A percentile compares a stretch with the other conserved stretches of the same genome.
Conservation (phyloP, 1,284 basidiomycete species). For the Fomitopsis schrenkii region DNA sequence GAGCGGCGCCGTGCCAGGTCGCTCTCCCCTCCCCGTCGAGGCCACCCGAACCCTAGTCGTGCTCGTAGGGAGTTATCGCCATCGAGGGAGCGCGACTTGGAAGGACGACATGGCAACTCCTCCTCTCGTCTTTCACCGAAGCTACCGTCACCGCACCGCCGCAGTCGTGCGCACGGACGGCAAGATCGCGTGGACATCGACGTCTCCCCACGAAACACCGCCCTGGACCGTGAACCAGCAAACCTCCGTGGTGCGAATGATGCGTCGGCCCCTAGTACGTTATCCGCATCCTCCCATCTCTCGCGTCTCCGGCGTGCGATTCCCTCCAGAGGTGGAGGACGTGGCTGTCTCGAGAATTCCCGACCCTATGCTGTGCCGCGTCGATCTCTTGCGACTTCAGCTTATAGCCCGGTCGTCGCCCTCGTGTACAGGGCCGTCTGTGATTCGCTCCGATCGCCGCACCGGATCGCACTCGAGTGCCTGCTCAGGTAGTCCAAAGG, state of each 20-base stretch:
- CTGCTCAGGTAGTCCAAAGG: too few species aligned
- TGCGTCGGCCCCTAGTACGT: slow-evolving; percentile 69
- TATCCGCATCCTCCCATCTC: slow-evolving; percentile 60
- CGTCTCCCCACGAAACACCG: slow-evolving; percentile 6
- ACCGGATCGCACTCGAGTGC: too few species aligned
- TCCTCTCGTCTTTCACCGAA: slow-evolving; percentile 14
- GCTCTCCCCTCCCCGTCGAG: slow-evolving; percentile 19
- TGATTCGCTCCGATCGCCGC: too few species aligned
- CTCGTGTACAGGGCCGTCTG: too few species aligned
- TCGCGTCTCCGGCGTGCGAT: slow-evolving; percentile 35
- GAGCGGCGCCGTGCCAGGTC: slow-evolving; percentile 17
- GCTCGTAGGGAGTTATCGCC: slow-evolving; percentile 19
- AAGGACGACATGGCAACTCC: slow-evolving; percentile 10
- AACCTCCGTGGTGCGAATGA: slow-evolving; percentile 35
- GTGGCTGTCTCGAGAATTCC: slow-evolving; percentile 41
- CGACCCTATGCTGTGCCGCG: slow-evolving; percentile 18
- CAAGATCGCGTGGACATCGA: slow-evolving; percentile 13
- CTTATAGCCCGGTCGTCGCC: too few species aligned
- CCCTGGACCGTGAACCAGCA: slow-evolving; percentile 20
- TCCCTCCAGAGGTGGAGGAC: slow-evolving; percentile 49
- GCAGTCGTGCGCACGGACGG: slow-evolving; percentile 13
- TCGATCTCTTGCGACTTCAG: too few species aligned
- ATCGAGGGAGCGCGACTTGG: slow-evolving; percentile 11
- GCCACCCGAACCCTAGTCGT: slow-evolving; percentile 5
- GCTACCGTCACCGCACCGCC: slow-evolving; percentile 14